Evolutionary conservation across 345 rosid genomes (phyloP), one percentile per base, ranked within the genome.

Genomic region (Aquilaria yunnanensis): DNA sequence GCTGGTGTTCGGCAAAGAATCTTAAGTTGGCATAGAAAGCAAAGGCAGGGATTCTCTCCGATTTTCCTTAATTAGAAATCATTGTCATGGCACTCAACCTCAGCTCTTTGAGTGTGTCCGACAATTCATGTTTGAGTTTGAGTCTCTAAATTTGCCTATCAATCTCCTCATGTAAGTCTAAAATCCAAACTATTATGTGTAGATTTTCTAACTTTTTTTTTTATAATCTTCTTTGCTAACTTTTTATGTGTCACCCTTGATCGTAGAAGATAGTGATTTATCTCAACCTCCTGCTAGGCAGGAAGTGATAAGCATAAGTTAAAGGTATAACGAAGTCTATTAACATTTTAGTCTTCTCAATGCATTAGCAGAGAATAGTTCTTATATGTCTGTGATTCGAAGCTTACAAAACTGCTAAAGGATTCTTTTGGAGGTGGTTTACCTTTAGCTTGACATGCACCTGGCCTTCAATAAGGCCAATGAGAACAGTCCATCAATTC

Each of bases 401-500:
- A 89, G 81, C 93, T 89, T 62, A 86, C 96, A 57, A 84, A 93
- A 71, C 65, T 89, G 74, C 85, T 89, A 60, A 79, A 82, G 75
- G 96, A 86, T 81, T 89, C 96, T 53, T 89, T 89, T 74, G 96
- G 96, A 75, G 96, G 96, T 84, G 74, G 76, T 84, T 60, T 41
- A 49, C 73, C 72, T 60, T 70, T 45, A 52, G 23, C 4, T 49
- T 10, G 50, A 60, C 52, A 56, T 60, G 68, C 56, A 47, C 56
- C 34, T 13, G 12, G 54, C 63, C 69, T 60, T 71, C 46, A 16
- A 62, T 32, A 29, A 59, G 61, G 50, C 52, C 62, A 63, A 9
- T 37, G 43, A 37, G 51, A 58, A 13, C 14, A 43, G 57, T 57
- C 31, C 49, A 59, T 57, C 64, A 37, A 37, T 13, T 43, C 46